Evolutionary conservation across 768 basidiomycete genomes (phyloP).

Genomic region (Tulasnella calospora): DNA sequence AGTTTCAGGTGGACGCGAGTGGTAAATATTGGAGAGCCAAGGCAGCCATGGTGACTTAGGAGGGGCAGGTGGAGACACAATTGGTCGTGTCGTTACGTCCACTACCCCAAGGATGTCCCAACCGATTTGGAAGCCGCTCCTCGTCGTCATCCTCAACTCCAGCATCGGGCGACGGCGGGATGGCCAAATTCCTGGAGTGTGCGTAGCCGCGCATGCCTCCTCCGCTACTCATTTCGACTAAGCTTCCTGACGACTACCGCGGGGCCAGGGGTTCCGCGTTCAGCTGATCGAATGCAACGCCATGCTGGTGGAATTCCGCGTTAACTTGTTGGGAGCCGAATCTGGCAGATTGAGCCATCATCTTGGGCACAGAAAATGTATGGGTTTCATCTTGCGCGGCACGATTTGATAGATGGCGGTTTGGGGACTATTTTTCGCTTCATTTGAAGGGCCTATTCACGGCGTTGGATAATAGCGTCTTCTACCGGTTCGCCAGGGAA

Average conservation of each 20-base stretch:
- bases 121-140: background rate
- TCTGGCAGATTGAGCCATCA: background rate
- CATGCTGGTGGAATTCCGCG: background rate
- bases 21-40: background rate
- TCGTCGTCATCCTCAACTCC: background rate
- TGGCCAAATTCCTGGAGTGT: background rate
- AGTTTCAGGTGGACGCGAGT: background rate
- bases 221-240: background rate
- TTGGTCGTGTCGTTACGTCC: background rate
- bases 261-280: background rate
- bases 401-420: background rate
- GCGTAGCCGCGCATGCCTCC: background rate
- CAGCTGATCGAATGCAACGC: background rate
- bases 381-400: background rate
- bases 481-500: background rate
- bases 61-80: background rate
- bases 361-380: background rate
- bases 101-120: background rate
- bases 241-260: background rate
- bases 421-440: conserved; percentile 18
- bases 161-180: background rate
- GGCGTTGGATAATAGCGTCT: background rate
- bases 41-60: conserved; percentile 10
- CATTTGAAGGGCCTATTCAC: background rate
- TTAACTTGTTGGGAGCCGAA: background rate